Evolutionary conservation across 192 early-diverging fungal genomes (phyloP).

Genomic region (Coemansia sp.): DNA sequence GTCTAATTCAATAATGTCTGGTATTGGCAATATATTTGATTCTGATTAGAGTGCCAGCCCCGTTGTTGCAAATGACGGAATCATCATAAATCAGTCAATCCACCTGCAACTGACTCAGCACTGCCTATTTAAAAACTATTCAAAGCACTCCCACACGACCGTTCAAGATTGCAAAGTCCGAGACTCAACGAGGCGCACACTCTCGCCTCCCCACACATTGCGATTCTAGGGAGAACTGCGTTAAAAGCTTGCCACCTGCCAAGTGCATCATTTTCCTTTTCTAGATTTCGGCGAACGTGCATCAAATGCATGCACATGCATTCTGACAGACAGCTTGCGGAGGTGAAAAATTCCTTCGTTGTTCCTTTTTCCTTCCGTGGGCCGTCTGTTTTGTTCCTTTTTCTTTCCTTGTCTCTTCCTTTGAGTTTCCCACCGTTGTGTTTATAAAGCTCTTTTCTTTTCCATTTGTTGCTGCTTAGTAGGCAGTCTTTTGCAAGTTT

Average conservation of each 20-base stretch:
- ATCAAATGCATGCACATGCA: background rate
- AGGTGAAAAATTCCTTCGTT: conserved; percentile 2
- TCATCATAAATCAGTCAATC: too few relatives aligned
- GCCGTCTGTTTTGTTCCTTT: conserved; percentile 11
- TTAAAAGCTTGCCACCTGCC: background rate
- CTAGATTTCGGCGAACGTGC: background rate
- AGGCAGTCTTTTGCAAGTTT: background rate
- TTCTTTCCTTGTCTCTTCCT: conserved; percentile 8
- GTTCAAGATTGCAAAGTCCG: too few relatives aligned
- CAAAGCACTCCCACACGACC: too few relatives aligned
- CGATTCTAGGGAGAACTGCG: too few relatives aligned
- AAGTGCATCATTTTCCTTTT: background rate
- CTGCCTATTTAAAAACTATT: too few relatives aligned
- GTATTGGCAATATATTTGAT: too few relatives aligned
- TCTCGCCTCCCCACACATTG: too few relatives aligned
- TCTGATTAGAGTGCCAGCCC: too few relatives aligned
- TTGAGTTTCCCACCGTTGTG: background rate
- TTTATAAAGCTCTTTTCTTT: background rate
- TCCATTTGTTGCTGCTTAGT: background rate
- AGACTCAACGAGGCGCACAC: too few relatives aligned
- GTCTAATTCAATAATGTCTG: too few relatives aligned
- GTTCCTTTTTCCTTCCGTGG: conserved; percentile 19
- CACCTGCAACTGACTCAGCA: too few relatives aligned
- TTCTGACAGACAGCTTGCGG: background rate
- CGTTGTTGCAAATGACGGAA: too few relatives aligned